Evolutionary conservation across 805 yeast species (phyloP).

Genomic region (Metschnikowia lachancei): DNA sequence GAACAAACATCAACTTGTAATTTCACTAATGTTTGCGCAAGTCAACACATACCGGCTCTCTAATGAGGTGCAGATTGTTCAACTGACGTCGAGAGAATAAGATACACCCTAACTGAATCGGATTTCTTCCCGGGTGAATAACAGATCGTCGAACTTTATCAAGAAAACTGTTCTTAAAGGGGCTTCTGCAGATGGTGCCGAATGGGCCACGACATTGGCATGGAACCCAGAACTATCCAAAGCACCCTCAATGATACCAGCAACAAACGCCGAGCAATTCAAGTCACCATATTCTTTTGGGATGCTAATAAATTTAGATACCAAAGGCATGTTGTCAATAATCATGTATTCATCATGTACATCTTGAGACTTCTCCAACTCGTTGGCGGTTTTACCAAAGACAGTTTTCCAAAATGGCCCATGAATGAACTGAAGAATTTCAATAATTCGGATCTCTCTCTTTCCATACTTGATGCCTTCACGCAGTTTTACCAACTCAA

Average conservation of each 20-base stretch:
- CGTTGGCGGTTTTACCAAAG: conserved; percentile 74
- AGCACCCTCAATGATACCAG: conserved; percentile 83
- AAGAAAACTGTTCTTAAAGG: conserved; percentile 74
- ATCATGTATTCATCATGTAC: conserved; percentile 74
- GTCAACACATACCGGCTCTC: background rate
- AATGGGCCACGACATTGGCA: conserved; percentile 80
- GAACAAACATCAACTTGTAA: no score
- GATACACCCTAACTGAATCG: conserved; percentile 27
- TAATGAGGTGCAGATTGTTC: background rate
- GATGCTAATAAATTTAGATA: conserved; percentile 69
- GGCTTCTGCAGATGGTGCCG: conserved; percentile 55
- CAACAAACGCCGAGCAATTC: conserved; percentile 79
- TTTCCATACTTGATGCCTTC: conserved; percentile 61
- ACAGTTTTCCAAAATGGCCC: conserved; percentile 69
- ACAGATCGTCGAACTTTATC: conserved; percentile 62
- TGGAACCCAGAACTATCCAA: conserved; percentile 69
- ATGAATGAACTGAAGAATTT: conserved; percentile 68
- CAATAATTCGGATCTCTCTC: conserved; percentile 64
- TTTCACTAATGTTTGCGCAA: no score
- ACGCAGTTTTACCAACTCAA: conserved; percentile 68
- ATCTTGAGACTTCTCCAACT: conserved; percentile 69
- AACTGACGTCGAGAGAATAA: background rate
- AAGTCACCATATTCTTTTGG: conserved; percentile 77
- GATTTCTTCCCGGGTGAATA: conserved; percentile 52
- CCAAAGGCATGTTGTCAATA: conserved; percentile 67